A percentile compares a stretch with the other conserved stretches of the same genome.
phyloP scores from a whole-genome alignment of 495 filamentous ascomycete species.

The Annulohypoxylon bovei region DNA sequence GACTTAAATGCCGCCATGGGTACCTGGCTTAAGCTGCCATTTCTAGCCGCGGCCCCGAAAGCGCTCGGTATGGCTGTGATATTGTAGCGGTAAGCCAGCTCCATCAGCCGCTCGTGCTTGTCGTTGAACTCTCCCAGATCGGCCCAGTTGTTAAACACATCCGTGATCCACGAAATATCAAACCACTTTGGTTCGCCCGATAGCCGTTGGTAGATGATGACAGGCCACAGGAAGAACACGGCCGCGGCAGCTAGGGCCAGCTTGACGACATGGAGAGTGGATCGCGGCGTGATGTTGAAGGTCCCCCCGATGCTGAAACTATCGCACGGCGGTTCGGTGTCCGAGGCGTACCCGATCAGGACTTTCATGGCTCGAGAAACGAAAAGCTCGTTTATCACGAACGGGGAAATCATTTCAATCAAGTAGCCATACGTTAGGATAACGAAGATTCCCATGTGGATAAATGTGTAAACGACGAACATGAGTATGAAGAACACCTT shows the following conservation, averaged over 20 bases:
- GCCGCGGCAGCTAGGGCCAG: not conserved
- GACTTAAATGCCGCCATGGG: not conserved
- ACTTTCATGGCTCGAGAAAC: not conserved
- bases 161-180: not conserved
- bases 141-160: not conserved
- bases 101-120: not conserved
- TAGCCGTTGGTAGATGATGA: not conserved
- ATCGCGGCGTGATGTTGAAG: not conserved
- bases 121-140: not conserved
- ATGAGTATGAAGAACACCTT: not conserved
- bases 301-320: not conserved
- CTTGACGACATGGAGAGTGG: not conserved
- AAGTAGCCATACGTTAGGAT: not conserved
- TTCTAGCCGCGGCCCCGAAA: not conserved
- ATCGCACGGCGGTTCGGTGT: not conserved
- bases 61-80: not conserved
- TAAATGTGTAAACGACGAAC: not conserved
- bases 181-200: not conserved
- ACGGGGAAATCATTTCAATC: not conserved
- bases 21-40: not conserved
- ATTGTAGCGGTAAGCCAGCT: not conserved
- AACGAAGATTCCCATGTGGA: not conserved
- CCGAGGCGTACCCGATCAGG: not conserved
- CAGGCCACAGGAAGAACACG: not conserved
- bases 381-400: not conserved